phyloP scores from a whole-genome alignment of 2,329 filamentous ascomycete genomes.

The Teratosphaeria pseudoeucalypti region DNA sequence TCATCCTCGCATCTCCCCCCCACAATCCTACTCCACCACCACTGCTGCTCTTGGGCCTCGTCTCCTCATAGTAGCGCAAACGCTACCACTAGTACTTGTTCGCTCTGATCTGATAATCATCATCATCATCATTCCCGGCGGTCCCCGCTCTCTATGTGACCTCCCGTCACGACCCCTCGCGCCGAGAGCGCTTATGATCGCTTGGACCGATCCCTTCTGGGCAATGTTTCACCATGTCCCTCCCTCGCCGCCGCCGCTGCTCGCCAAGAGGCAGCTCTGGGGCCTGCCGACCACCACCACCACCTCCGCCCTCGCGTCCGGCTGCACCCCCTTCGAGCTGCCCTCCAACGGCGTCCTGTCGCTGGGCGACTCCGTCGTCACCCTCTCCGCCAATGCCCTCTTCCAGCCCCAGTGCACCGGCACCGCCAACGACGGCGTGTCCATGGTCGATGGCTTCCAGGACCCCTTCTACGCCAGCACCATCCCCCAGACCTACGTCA shows the following conservation, averaged over 20 bases:
- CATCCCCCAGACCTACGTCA: conserved; percentile 84
- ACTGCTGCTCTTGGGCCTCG: too few relatives aligned
- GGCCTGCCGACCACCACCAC: conserved; percentile 15
- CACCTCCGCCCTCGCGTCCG: conserved; percentile 15
- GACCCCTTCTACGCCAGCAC: conserved; percentile 92
- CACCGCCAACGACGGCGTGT: conserved; percentile 31
- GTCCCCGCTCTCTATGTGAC: background rate
- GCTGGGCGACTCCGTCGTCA: conserved; percentile 42
- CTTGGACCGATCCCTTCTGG: background rate
- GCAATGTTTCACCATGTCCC: background rate
- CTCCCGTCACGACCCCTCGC: background rate
- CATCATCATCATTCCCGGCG: too few relatives aligned
- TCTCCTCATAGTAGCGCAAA: too few relatives aligned
- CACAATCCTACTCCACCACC: too few relatives aligned
- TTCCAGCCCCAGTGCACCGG: conserved; percentile 50
- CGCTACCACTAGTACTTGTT: too few relatives aligned
- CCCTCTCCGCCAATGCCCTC: conserved; percentile 48
- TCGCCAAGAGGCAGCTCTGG: conserved; percentile 23
- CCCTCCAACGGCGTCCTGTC: conserved; percentile 48
- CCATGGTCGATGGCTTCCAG: conserved; percentile 54
- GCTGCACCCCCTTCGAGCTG: conserved; percentile 54
- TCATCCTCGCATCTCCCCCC: too few relatives aligned
- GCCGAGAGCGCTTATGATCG: background rate
- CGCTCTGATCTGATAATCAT: too few relatives aligned
- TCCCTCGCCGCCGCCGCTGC: background rate